phyloP scores from a whole-genome alignment of 768 basidiomycete species.

The Panellus pusillus region DNA sequence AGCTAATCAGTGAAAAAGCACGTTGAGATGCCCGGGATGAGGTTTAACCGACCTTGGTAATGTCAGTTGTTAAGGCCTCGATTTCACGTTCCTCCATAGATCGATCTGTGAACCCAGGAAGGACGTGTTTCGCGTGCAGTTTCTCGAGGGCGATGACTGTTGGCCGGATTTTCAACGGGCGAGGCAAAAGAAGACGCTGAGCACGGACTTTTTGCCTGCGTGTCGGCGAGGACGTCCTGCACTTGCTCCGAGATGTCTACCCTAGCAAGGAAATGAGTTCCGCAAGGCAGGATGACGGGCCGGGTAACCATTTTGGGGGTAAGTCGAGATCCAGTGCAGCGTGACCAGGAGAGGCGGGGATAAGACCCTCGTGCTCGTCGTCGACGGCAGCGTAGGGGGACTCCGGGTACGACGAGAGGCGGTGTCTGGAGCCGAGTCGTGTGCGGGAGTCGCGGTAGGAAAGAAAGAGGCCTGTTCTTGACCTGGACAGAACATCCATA shows the following conservation, averaged over 20 bases:
- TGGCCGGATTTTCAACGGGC: slow-evolving; percentile 19
- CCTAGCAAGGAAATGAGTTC: slow-evolving; percentile 47
- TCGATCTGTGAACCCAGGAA: slow-evolving; percentile 96
- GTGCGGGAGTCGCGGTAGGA: slow-evolving; percentile 85
- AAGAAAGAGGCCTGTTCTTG: slow-evolving; percentile 88
- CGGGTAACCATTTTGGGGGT: slow-evolving; percentile 82
- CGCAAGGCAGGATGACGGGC: slow-evolving; percentile 21
- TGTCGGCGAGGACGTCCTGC: slow-evolving; percentile 67
- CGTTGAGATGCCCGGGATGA: slow-evolving; percentile 45
- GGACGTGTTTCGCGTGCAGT: slow-evolving; percentile 92
- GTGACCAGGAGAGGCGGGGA: slow-evolving; percentile 39
- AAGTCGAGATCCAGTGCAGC: slow-evolving; percentile 60
- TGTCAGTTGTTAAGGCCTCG: slow-evolving; percentile 77
- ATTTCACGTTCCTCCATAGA: slow-evolving; percentile 93
- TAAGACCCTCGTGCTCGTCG: slow-evolving; percentile 72
- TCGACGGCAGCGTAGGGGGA: slow-evolving; percentile 38
- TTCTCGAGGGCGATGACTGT: slow-evolving; percentile 89
- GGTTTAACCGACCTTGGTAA: slow-evolving; percentile 70
- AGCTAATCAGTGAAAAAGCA: slow-evolving; percentile 17
- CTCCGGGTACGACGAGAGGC: slow-evolving; percentile 42
- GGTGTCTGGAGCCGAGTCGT: slow-evolving; percentile 34
- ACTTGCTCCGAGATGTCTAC: slow-evolving; percentile 92
- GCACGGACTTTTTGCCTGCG: slow-evolving; percentile 75
- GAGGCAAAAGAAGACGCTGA: slow-evolving; percentile 13
- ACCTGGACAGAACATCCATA: slow-evolving; percentile 48